Percentiles rank a stretch among this genome's conserved stretches.
Conservation (phyloP, 352 stramenopile species). For the Globisporangium splendens region DNA sequence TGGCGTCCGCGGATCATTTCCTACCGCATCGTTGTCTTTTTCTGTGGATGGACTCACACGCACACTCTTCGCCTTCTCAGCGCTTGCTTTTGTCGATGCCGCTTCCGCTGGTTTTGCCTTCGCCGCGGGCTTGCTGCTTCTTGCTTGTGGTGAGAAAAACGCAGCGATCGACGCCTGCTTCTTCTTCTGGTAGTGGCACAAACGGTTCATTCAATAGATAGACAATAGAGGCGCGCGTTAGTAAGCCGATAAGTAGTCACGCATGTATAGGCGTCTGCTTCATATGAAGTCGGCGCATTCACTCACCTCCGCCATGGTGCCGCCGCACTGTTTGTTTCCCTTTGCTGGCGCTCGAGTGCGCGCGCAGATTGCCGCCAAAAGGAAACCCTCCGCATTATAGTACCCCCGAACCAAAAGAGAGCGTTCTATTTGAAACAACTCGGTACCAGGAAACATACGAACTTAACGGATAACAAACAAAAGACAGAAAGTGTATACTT, state of each 20-base stretch:
- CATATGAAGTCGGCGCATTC: neutral
- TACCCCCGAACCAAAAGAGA: too few relatives aligned
- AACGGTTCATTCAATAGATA: too few relatives aligned
- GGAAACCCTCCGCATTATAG: neutral
- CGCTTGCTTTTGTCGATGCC: neutral
- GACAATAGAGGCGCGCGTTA: neutral
- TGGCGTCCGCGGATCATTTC: neutral
- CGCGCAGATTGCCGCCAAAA: neutral
- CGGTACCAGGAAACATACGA: too few relatives aligned
- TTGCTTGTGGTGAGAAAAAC: conserved; percentile 72
- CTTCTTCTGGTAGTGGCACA: conserved; percentile 26
- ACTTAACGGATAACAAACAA: too few relatives aligned
- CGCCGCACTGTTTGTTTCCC: neutral
- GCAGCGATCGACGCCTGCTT: conserved; percentile 76
- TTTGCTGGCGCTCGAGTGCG: conserved; percentile 6
- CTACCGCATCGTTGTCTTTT: too few relatives aligned
- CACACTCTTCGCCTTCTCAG: conserved; percentile 7
- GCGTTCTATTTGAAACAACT: too few relatives aligned
- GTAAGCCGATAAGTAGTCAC: neutral
- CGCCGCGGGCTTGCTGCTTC: conserved; percentile 15
- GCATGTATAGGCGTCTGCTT: neutral
- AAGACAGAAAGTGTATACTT: neutral
- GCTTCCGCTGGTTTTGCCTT: conserved; percentile 2
- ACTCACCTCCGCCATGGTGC: neutral
- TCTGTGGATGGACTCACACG: neutral